Percentiles rank a stretch among this genome's conserved stretches.
Evolutionary conservation across 441 rosid species (phyloP).

Genomic region (Capsella rubella): DNA sequence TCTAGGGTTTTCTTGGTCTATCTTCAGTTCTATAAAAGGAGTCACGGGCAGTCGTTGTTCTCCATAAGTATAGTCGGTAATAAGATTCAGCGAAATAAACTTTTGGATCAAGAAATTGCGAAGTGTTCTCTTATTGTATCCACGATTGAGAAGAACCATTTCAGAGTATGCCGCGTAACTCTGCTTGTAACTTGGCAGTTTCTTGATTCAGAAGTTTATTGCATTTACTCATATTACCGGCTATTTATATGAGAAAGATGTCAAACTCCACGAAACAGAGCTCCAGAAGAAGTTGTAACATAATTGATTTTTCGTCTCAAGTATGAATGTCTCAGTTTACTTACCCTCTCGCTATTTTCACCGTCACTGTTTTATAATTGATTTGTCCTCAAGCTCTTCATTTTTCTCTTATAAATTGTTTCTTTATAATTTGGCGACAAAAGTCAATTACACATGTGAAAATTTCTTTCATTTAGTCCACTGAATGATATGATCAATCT

Average conservation of each 20-base stretch:
- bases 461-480: constrained; percentile 20
- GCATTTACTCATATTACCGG: background rate
- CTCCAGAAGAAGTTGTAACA: constrained; percentile 8
- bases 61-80: background rate
- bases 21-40: background rate
- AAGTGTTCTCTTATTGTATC: background rate
- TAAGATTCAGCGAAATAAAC: background rate
- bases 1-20: background rate
- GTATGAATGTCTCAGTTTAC: background rate
- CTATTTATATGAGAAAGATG: background rate
- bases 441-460: constrained; percentile 40
- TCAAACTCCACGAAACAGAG: background rate
- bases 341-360: background rate
- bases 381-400: constrained; percentile 7
- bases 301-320: too few relatives aligned
- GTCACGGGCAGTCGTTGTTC: background rate
- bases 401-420: constrained; percentile 12
- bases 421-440: background rate
- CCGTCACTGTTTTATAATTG: constrained; percentile 2
- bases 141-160: background rate
- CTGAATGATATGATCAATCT: constrained; percentile 7
- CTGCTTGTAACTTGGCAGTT: background rate
- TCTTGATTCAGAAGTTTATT: background rate
- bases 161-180: background rate
- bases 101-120: background rate